These are phyloP conservation scores for Pterocarpus macrocarpus DNA, from an alignment of 306 rosid genomes.

Conservation along the genomic window DNA sequence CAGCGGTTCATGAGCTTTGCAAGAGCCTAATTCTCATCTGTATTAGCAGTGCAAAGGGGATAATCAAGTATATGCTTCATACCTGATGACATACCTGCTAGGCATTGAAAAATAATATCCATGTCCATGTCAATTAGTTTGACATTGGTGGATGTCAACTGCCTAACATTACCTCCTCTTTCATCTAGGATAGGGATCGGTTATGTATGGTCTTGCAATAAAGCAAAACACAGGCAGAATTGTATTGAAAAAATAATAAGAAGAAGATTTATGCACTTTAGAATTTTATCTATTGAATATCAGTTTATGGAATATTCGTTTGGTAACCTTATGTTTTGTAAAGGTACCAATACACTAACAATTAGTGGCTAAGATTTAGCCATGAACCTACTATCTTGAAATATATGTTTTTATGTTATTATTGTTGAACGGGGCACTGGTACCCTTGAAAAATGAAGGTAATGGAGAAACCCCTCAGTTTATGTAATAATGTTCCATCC, in stretches of 20 bases:
- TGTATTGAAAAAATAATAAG: neutral
- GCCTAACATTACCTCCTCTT: no score
- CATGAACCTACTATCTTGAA: no score
- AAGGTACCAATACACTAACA: no score
- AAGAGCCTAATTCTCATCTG: slow-evolving; percentile 19
- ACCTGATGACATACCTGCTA: neutral
- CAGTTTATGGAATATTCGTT: neutral
- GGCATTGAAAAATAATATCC: neutral
- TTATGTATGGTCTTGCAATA: no score
- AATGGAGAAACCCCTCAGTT: no score
- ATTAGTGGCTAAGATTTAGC: no score
- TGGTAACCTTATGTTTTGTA: no score
- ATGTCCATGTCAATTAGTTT: neutral
- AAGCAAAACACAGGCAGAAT: neutral
- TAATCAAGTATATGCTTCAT: slow-evolving; percentile 6
- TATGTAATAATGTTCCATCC: neutral
- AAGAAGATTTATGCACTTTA: neutral
- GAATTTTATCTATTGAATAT: neutral
- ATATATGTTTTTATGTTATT: no score
- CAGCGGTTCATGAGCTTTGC: slow-evolving; percentile 31
- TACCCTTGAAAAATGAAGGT: no score
- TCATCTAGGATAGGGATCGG: no score
- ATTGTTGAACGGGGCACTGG: no score
- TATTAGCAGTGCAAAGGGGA: neutral
- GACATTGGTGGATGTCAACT: neutral